Conservation (phyloP, 139 green algal species). For the Chlamydomonas incerta region DNA sequence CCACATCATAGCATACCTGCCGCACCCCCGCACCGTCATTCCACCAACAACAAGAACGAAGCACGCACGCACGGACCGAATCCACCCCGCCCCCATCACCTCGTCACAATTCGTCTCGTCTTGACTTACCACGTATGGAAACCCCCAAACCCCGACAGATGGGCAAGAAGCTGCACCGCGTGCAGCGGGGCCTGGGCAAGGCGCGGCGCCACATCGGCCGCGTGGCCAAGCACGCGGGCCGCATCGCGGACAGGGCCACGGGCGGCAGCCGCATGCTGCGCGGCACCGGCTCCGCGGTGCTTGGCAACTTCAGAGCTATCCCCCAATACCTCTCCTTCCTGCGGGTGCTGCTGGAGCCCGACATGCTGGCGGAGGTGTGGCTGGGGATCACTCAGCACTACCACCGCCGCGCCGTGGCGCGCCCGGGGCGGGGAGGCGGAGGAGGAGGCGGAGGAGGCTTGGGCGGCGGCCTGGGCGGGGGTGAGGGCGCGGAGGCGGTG, state of each 20-base stretch:
- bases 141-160: too few relatives aligned
- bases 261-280: not conserved
- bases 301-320: not conserved
- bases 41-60: not conserved
- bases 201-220: not conserved
- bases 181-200: not conserved
- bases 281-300: not conserved
- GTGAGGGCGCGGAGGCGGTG: not conserved
- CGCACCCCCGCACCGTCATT: too few relatives aligned
- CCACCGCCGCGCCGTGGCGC: not conserved
- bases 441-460: not conserved
- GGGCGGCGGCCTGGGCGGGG: not conserved
- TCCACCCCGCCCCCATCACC: too few relatives aligned
- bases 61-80: too few relatives aligned
- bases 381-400: constrained; percentile 20
- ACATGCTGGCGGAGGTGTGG: constrained; percentile 18
- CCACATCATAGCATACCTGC: too few relatives aligned
- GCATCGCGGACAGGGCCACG: not conserved
- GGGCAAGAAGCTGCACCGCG: not conserved
- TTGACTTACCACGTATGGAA: too few relatives aligned
- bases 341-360: constrained; percentile 14
- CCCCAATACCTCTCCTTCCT: constrained; percentile 31
- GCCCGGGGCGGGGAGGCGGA: not conserved
- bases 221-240: not conserved
- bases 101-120: too few relatives aligned